A percentile compares a stretch with the other conserved stretches of the same genome.
Conservation (phyloP, 176 grass and related monocot species). For the Poa annua region DNA sequence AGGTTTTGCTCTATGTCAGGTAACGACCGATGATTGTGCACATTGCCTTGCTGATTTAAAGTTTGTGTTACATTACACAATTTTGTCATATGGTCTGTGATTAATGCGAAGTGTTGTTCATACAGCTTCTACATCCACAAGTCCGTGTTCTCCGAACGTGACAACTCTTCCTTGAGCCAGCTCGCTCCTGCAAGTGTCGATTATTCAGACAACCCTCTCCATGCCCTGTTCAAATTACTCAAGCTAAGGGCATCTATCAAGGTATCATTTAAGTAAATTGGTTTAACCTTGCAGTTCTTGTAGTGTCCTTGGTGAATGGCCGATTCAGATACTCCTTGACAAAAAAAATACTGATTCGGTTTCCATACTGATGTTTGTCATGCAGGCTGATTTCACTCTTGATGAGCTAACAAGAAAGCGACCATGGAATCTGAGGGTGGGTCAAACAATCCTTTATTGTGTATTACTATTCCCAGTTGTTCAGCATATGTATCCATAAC, state of each 20-base stretch:
- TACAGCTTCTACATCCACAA: constrained; percentile 87
- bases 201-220: constrained; percentile 63
- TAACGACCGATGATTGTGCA: constrained; percentile 17
- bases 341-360: not conserved
- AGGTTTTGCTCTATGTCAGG: constrained; percentile 74
- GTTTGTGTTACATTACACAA: not conserved
- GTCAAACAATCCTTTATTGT: not conserved
- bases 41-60: not conserved
- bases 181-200: constrained; percentile 37
- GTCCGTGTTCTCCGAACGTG: constrained; percentile 59
- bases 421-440: constrained; percentile 65
- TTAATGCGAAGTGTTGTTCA: not conserved
- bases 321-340: not conserved
- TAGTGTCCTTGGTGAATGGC: not conserved
- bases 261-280: constrained; percentile 41
- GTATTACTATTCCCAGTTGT: constrained; percentile 1
- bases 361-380: constrained; percentile 1
- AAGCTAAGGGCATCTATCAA: constrained; percentile 60
- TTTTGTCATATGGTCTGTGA: not conserved
- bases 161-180: constrained; percentile 52
- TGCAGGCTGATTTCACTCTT: constrained; percentile 84
- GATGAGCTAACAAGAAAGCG: constrained; percentile 65
- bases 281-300: not conserved
- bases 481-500: not conserved
- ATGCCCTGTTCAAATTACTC: constrained; percentile 58